A percentile compares a stretch with the other conserved stretches of the same genome.
Conservation (phyloP, 805 yeast species). For the Candida stauntonica region DNA sequence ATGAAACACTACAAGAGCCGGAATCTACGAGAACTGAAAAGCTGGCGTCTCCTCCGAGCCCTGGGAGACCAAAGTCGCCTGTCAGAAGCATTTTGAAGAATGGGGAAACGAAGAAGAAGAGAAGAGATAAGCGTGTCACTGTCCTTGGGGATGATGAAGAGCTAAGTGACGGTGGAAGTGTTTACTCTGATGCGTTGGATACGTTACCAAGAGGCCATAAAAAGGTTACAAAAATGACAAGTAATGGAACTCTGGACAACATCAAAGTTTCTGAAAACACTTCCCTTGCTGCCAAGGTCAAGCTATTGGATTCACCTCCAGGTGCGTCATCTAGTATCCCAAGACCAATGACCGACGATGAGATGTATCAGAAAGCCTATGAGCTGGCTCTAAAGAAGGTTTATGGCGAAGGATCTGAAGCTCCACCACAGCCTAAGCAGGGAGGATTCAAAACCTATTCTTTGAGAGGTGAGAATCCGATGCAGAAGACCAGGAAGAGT, state of each 20-base stretch:
- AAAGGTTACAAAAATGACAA: constrained; percentile 3
- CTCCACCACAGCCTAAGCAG: constrained; percentile 4
- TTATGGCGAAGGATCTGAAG: constrained; percentile 36
- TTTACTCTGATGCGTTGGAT: constrained; percentile 24
- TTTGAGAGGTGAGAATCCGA: constrained; percentile 12
- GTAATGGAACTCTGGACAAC: constrained; percentile 10
- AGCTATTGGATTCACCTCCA: background rate
- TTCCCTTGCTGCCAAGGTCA: constrained; percentile 3
- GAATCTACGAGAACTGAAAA: too few relatives aligned
- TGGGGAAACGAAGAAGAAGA: constrained; percentile 5
- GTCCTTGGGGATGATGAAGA: constrained; percentile 17
- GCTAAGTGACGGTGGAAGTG: constrained; percentile 22
- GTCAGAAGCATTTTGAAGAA: constrained; percentile 15
- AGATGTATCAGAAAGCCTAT: constrained; percentile 51
- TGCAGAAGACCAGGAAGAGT: background rate
- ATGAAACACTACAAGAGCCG: background rate
- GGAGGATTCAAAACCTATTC: constrained; percentile 19
- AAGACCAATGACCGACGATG: constrained; percentile 25
- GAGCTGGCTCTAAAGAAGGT: constrained; percentile 54
- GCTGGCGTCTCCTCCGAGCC: background rate
- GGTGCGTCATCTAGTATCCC: background rate
- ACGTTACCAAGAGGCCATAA: constrained; percentile 10
- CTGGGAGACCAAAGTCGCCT: constrained; percentile 10
- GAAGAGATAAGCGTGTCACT: constrained; percentile 9
- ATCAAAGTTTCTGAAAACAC: constrained; percentile 13